Base-by-base conservation (phyloP, 169 alveolate genomes). In the Perkinsus marinus region DNA sequence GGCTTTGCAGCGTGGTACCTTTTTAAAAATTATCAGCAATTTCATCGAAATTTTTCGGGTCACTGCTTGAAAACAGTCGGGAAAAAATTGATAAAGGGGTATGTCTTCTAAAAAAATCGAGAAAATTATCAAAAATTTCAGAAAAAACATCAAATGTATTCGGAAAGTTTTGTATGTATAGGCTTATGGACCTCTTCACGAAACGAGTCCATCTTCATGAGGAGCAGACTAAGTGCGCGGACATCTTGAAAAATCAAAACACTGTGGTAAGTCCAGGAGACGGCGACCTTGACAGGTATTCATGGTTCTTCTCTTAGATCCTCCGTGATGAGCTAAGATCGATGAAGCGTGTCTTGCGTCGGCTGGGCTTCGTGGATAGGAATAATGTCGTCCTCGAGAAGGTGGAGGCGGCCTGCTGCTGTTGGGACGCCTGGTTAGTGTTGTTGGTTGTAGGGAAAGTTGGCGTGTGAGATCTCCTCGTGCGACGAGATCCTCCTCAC, bases 391-490 rank as follows among this genome's bases (percentile, higher is more conserved):
- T 98, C 68, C 97, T 97, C 43, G 93, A 96, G 95, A 98, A 94
- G 79, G 79, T 57, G 79, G 22, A 30, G 5, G 22, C 37, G 5
- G 79, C 79, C n/a, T n/a, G 22, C 26, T 19, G 22, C 93, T 95
- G 46, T 41, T 41, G 10, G 19, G 10, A 3, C 19, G 46, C 10
- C 3, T 46, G 95, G 95, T 16, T 7, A 57, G 7, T 7, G 34
- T 13, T 0, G 22, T 57, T 30, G 26, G 34, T 57, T 57, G 26
- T 16, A 57, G 96, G 99, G 99, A 0, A 97, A 98, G 92, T 96
- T 99, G 41, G 99, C 99, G 34, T 98, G 99, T 94, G 99, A 98
- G 92, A 97, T 99, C 89, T 96, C 99, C 43, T 98, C 99, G 19
- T 96, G 98, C n/a, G 99, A 98, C 94, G 99, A 99, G 94, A 92